These are phyloP conservation scores for Penicillium italicum DNA, from an alignment of 2,329 filamentous ascomycete species.

Conservation along the genomic window DNA sequence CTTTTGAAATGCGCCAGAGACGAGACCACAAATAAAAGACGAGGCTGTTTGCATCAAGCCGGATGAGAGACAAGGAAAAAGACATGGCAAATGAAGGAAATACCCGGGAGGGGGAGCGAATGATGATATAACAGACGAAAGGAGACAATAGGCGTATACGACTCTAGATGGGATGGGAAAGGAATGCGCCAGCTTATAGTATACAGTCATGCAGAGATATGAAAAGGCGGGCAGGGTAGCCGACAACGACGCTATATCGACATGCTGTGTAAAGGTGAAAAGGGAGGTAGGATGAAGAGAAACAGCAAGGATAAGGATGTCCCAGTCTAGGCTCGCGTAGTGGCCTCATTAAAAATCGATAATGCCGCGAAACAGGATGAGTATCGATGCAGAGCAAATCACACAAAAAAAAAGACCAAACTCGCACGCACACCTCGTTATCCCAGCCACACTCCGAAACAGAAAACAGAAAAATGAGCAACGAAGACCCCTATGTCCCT, in stretches of 20 bases:
- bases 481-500: constrained; percentile 37
- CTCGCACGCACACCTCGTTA: constrained; percentile 20
- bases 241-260: constrained; percentile 19
- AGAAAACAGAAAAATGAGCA: constrained; percentile 23
- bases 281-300: constrained; percentile 12
- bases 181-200: constrained; percentile 30
- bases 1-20: constrained; percentile 36
- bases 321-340: constrained; percentile 25
- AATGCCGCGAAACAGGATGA: constrained; percentile 22
- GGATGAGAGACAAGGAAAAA: constrained; percentile 21
- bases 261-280: constrained; percentile 17
- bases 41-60: constrained; percentile 10
- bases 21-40: constrained; percentile 24
- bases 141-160: constrained; percentile 20
- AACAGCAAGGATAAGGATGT: constrained; percentile 19
- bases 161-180: constrained; percentile 19
- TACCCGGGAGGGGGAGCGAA: constrained; percentile 9
- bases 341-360: constrained; percentile 27
- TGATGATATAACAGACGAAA: constrained; percentile 20
- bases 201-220: constrained; percentile 36
- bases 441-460: constrained; percentile 27
- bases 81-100: constrained; percentile 21
- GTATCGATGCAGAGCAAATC: constrained; percentile 26
- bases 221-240: constrained; percentile 20
- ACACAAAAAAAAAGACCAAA: constrained; percentile 17